phyloP scores from a whole-genome alignment of 805 yeast genomes.

The Isabelozyma pseudorhagii region DNA sequence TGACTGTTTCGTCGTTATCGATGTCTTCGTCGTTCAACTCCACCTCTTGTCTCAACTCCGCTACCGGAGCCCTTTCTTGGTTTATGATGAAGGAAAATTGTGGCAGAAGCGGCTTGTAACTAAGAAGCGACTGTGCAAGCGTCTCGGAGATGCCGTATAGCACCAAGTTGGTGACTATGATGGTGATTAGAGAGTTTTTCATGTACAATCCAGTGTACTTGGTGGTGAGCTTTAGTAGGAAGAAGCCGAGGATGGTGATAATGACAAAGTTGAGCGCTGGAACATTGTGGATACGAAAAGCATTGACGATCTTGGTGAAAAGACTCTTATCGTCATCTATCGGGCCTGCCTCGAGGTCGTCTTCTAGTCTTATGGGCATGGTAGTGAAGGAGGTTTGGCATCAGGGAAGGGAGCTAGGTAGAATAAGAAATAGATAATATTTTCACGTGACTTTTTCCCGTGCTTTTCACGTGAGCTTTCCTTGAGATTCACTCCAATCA shows the following conservation, averaged over 20 bases:
- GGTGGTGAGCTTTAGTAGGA: constrained; percentile 52
- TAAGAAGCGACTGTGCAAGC: constrained; percentile 69
- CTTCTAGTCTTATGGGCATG: constrained; percentile 23
- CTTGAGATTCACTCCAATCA: constrained; percentile 28
- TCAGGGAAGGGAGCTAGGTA: neutral
- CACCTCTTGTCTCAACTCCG: neutral
- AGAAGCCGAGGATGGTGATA: constrained; percentile 44
- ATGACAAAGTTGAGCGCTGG: constrained; percentile 59
- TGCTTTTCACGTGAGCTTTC: neutral
- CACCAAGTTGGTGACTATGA: constrained; percentile 74
- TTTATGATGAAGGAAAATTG: constrained; percentile 14
- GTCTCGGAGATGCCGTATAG: constrained; percentile 90
- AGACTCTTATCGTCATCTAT: constrained; percentile 2
- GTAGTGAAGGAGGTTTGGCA: neutral
- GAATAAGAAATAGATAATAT: neutral
- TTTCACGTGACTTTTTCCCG: neutral
- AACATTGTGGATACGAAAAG: constrained; percentile 41
- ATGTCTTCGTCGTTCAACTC: neutral
- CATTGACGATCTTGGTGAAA: constrained; percentile 24
- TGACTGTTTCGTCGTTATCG: constrained; percentile 15
- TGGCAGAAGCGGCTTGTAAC: constrained; percentile 22
- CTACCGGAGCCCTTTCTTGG: neutral
- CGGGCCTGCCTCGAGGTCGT: constrained; percentile 1
- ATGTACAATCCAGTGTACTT: constrained; percentile 61
- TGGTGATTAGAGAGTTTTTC: constrained; percentile 67